Conservation (phyloP, 768 basidiomycete genomes). For the Tricholoma terreum region DNA sequence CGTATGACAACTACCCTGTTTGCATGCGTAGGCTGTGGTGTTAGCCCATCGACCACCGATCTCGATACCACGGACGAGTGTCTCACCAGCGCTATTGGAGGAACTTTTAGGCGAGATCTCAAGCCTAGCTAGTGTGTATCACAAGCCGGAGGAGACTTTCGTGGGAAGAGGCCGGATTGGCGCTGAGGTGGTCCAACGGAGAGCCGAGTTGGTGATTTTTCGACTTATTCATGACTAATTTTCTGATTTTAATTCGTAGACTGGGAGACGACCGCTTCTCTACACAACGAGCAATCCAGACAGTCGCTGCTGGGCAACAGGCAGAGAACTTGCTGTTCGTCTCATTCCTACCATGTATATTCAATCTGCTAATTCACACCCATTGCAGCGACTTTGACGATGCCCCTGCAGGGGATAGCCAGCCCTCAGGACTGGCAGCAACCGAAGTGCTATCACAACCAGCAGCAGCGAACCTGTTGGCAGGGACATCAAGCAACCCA, state of each 20-base stretch:
- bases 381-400: slow-evolving; percentile 79
- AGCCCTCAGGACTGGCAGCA: slow-evolving; percentile 75
- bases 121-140: slow-evolving; percentile 90
- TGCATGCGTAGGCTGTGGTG: slow-evolving; percentile 61
- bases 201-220: slow-evolving; percentile 47
- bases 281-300: slow-evolving; percentile 83
- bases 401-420: slow-evolving; percentile 51
- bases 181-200: slow-evolving; percentile 71
- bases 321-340: slow-evolving; percentile 84
- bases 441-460: slow-evolving; percentile 70
- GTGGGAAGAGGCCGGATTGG: slow-evolving; percentile 89
- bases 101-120: slow-evolving; percentile 91
- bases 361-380: background rate
- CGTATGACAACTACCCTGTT: background rate
- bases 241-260: slow-evolving; percentile 24
- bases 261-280: slow-evolving; percentile 68
- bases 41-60: slow-evolving; percentile 92
- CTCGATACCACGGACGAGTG: slow-evolving; percentile 86
- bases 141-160: slow-evolving; percentile 96
- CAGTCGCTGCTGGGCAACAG: slow-evolving; percentile 87
- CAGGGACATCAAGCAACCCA: slow-evolving; percentile 83
- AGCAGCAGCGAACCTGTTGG: slow-evolving; percentile 69
- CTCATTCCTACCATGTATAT: background rate
- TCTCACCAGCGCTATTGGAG: slow-evolving; percentile 82
- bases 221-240: slow-evolving; percentile 1